Base-by-base conservation (phyloP, 2,329 filamentous ascomycete genomes). In the Amauroascus verrucosus region DNA sequence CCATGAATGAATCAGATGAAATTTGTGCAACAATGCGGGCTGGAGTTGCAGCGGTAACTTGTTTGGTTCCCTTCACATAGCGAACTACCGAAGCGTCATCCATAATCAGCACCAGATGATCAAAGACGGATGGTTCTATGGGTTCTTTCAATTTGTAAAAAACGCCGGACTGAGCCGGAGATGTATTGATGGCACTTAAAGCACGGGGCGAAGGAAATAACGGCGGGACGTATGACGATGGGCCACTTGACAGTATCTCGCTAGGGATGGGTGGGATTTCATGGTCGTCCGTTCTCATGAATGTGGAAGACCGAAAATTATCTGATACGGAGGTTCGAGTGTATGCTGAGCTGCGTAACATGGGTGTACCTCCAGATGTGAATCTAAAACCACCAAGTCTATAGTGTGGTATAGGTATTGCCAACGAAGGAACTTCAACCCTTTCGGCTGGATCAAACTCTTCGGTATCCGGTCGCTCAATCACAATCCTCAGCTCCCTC, bases 1-100 rank as follows among this genome's bases (percentile, higher is more conserved):
- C 91, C 64, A 98, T 81, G 65, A 97, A 96, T 48, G 83, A 89
- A 14, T 93, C 88, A 0, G 93, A 97, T 0, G 93, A 97, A 58
- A 98, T 96, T 70, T 98, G 90, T 11, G 91, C 90, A 48, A 98
- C 87, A 35, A 98, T 81, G 11, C 93, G 84, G 2, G 90, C 84
- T 1, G 91, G 89, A 0, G 89, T 96, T 13, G 93, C 93, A 32
- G 93, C 93, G 28, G 84, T 84, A 18, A 98, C 90, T 40, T 88
- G 80, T 47, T 83, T 82, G 9, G 81, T 81, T 3, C 75, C 72
- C 2, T 82, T 68, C 16, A 87, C 83, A 67, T 94, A 95, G 54
- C 88, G 85, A 20, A 98, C 91, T 54, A 95, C 82, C 1, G 83
- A 75, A 45, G 80, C 79, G 65, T 95, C 83, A 66, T 97, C 87